Base-by-base conservation (phyloP, 2,329 filamentous ascomycete genomes). In the Dendryphion nanum region DNA sequence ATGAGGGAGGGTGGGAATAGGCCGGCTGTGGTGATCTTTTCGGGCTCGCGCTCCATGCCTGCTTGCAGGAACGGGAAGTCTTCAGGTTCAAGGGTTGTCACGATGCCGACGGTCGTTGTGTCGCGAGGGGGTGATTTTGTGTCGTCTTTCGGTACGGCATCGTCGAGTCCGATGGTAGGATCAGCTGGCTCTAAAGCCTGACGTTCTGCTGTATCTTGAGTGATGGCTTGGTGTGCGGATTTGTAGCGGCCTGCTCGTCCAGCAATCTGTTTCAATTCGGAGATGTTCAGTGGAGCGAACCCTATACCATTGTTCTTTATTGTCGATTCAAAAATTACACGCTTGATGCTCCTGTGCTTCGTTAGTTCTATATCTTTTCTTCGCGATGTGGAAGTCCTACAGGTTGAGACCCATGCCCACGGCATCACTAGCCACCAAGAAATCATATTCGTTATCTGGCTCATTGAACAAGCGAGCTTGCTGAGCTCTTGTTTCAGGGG, bases 351-450 rank as follows among this genome's bases (percentile, higher is more conserved):
- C 65, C 77, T 80, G 34, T 15, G n/a, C 10, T 26, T 30, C 13
- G 38, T 59, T 44, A 62, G 50, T 23, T 5, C 15, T 13, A 20
- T 21, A 12, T 17, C 16, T 30, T 30, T 13, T n/a, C 8, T 13
- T n/a, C 29, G 8, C 8, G 10, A 10, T n/a, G 12, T 19, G 31
- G 8, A 16, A 3, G 7, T 66, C 74, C 66, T 82, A 89, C 63
- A 98, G 69, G 57, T 98, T 98, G 16, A 98, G 72, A 1, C 94
- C 93, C 91, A 98, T 97, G 24, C 93, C 93, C 45, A 98, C 91
- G 32, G 93, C 93, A 67, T 96, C 89, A 53, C 89, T 96, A 6
- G 94, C 93, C 18, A 93, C 90, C 5, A 98, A 74, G 52, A 83
- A 94, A 61, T 98, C 93, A 60, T 96, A 98, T 42, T 96, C 90